These are phyloP conservation scores for Enteropsectra breve DNA, from an alignment of 371 early-diverging fungal genomes.

Conservation along the genomic window DNA sequence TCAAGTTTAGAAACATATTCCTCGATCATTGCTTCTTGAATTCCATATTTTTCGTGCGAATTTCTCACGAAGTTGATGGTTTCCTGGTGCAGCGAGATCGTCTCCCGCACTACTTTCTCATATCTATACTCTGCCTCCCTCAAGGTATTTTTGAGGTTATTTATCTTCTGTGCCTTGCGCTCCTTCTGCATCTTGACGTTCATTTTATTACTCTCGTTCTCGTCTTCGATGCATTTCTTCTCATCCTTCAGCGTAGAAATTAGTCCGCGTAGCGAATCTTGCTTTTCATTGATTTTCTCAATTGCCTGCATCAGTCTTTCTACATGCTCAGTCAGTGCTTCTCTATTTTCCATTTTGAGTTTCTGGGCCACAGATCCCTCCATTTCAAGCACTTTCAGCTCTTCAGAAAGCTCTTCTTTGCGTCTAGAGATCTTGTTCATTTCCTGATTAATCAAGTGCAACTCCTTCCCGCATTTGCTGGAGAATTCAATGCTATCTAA, in stretches of 20 bases:
- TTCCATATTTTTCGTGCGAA: too few relatives aligned
- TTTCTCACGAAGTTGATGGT: too few relatives aligned
- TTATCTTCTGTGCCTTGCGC: too few relatives aligned
- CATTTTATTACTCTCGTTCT: slow-evolving; percentile 1
- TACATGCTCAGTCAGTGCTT: too few relatives aligned
- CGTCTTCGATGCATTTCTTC: slow-evolving; percentile 33
- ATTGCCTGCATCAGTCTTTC: too few relatives aligned
- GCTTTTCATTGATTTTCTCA: slow-evolving; percentile 40
- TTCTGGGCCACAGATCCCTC: neutral
- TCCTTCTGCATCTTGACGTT: too few relatives aligned
- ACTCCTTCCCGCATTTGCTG: neutral
- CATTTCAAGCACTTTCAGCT: neutral
- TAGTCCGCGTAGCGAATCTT: slow-evolving; percentile 25
- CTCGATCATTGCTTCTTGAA: too few relatives aligned
- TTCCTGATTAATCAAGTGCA: neutral
- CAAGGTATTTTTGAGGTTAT: too few relatives aligned
- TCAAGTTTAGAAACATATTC: slow-evolving; percentile 3
- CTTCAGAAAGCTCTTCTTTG: slow-evolving; percentile 1
- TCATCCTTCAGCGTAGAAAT: slow-evolving; percentile 27
- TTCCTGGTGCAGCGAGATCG: too few relatives aligned
- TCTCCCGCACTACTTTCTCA: too few relatives aligned
- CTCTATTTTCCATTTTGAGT: slow-evolving; percentile 35
- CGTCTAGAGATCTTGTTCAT: neutral
- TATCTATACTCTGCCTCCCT: too few relatives aligned
- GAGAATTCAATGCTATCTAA: neutral